Evolutionary conservation across 306 rosid species (phyloP).

Genomic region (Medicago arabica): DNA sequence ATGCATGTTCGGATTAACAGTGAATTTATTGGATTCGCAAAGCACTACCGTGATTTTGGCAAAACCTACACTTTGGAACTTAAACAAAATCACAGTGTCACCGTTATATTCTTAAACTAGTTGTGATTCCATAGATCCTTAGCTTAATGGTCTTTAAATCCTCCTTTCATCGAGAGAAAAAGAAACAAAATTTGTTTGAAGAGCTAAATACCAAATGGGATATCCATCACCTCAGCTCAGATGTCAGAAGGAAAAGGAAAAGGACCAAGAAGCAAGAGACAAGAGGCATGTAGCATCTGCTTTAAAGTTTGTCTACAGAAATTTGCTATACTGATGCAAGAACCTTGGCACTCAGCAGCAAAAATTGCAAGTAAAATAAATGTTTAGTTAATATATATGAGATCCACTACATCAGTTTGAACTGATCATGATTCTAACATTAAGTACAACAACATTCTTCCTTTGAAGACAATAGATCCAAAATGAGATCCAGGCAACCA

Average conservation of each 20-base stretch:
- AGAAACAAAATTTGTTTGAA: not conserved
- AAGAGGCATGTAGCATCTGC: not conserved
- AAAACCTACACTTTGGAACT: not conserved
- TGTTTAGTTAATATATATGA: slow-evolving; percentile 29
- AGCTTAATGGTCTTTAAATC: not conserved
- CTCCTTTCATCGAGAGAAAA: not conserved
- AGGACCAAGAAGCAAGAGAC: not conserved
- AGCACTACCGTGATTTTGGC: no score
- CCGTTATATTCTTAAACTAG: no score
- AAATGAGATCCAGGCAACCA: slow-evolving; percentile 37
- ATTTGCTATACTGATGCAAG: slow-evolving; percentile 35
- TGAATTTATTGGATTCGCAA: not conserved
- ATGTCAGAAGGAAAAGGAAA: not conserved
- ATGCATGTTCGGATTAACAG: not conserved
- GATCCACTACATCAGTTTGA: slow-evolving; percentile 28
- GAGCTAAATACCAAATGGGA: not conserved
- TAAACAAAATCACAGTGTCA: not conserved
- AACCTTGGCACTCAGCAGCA: slow-evolving; percentile 44
- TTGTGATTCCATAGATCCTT: not conserved
- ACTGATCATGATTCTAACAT: slow-evolving; percentile 30
- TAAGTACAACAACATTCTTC: slow-evolving; percentile 20
- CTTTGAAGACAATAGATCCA: slow-evolving; percentile 44
- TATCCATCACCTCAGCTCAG: not conserved
- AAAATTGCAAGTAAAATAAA: slow-evolving; percentile 33
- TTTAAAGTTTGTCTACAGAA: slow-evolving; percentile 20